Percentiles rank a stretch among this genome's conserved stretches.
These are phyloP conservation scores for Trichomonas vaginalis DNA, from an alignment of 208 protist species.

Conservation along the genomic window DNA sequence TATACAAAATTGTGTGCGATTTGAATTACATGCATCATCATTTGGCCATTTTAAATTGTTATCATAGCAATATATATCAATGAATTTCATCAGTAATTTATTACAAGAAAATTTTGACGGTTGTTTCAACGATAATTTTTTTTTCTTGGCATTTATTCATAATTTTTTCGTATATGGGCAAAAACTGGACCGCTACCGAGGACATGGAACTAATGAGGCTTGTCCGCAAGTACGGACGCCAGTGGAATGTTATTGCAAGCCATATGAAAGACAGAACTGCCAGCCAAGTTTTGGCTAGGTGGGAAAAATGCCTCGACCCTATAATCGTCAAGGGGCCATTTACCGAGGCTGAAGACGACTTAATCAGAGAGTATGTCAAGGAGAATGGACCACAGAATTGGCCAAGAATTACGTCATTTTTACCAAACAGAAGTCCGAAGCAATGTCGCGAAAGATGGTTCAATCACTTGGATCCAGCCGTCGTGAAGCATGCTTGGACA, in stretches of 20 bases:
- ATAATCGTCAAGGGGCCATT: neutral
- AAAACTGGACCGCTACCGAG: neutral
- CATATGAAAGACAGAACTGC: neutral
- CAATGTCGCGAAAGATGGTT: constrained; percentile 1
- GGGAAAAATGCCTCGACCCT: constrained; percentile 7
- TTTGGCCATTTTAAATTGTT: too few species aligned
- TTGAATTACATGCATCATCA: too few species aligned
- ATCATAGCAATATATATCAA: too few species aligned
- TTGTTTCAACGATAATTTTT: neutral
- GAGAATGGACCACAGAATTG: neutral
- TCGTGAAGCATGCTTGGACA: neutral
- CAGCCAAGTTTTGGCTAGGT: neutral
- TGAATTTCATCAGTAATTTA: too few species aligned
- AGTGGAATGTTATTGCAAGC: neutral
- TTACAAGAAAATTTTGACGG: neutral
- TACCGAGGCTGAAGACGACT: neutral
- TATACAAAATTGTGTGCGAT: too few species aligned
- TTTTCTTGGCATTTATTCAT: neutral
- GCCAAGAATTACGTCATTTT: neutral
- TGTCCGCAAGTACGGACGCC: neutral
- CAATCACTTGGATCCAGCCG: neutral
- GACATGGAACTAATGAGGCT: neutral
- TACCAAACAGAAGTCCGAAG: neutral
- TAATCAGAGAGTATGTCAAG: neutral
- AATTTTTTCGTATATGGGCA: neutral